Evolutionary conservation across 768 basidiomycete genomes (phyloP), one percentile per base, ranked within the genome.

Genomic region (Russula lepida): DNA sequence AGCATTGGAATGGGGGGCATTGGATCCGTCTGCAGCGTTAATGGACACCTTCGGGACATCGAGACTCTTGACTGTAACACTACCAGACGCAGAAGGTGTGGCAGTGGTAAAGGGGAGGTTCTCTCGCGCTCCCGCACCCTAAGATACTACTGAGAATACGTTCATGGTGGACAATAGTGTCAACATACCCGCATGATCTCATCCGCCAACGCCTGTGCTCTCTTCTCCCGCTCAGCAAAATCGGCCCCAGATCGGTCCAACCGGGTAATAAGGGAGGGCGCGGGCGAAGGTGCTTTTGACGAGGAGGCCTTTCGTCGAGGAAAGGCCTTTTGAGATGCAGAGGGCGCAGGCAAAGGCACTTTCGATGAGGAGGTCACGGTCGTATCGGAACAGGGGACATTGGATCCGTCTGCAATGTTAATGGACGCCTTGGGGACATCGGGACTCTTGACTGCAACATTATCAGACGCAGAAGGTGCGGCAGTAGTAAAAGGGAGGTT

Each of bases 151-250:
- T 25, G 58, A 47, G 43, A 56, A 44, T 39, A 56, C 32, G 51
- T 37, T 35, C 33, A 25, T 59, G 54, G 37, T 5, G 48, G 39
- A 15, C 11, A 49, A 30, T 57, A 51, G 48, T 56, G 33, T 37
- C 15, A 19, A 76, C 88, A 62, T 73, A 93, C 95, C 56, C 84
- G 83, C 71, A 90, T 77, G 67, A 98, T 98, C 75, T 98, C 95
- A 66, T 85, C 86, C 11, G 95, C 97, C 66, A 98, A 81, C 66
- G 82, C 82, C 70, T 86, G 87, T 5, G 97, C 97, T 72, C 87
- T 84, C 64, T 84, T 81, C 73, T 98, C 95, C 63, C 84, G 81
- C 74, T 93, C 90, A 75, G 88, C 90, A 72, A 81, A 99, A 72
- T 95, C 94, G 23, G 87, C 81, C 7, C 84, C 88, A 56, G 75